Percentiles rank a stretch among this genome's conserved stretches.
Evolutionary conservation across 176 grass and related monocot species (phyloP).

Genomic region (Dactylis glomerata): DNA sequence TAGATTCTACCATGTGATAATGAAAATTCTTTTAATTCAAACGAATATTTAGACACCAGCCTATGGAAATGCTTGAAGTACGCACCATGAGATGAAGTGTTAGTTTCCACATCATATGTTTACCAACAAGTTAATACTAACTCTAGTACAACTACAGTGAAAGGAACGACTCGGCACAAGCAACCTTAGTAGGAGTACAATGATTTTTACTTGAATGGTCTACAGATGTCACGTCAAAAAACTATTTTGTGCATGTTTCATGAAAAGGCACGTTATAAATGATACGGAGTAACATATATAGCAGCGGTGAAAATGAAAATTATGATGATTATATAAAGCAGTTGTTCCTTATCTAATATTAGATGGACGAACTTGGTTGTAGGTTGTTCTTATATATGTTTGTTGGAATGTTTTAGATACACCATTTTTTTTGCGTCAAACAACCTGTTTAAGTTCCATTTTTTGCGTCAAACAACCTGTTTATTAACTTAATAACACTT

Average conservation of each 20-base stretch:
- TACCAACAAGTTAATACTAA: not conserved
- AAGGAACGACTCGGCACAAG: not conserved
- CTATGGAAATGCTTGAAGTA: not conserved
- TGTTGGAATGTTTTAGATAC: too few species aligned
- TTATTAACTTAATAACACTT: too few species aligned
- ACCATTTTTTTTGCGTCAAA: too few species aligned
- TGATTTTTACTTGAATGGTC: not conserved
- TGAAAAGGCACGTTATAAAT: not conserved
- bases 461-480: too few species aligned
- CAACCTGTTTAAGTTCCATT: too few species aligned
- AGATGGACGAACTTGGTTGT: not conserved
- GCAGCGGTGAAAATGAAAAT: not conserved
- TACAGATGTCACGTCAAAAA: not conserved
- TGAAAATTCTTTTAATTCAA: not conserved
- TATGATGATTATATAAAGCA: not conserved
- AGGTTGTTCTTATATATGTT: too few species aligned
- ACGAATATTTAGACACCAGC: not conserved
- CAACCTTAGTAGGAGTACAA: not conserved
- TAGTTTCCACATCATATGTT: not conserved
- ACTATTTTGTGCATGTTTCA: not conserved
- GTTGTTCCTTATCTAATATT: not conserved
- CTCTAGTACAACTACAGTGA: not conserved
- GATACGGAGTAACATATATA: not conserved
- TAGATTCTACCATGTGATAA: slow-evolving; percentile 32
- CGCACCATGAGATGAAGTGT: not conserved